Evolutionary conservation across 768 basidiomycete species (phyloP).

Genomic region (Baorangia bicolor): DNA sequence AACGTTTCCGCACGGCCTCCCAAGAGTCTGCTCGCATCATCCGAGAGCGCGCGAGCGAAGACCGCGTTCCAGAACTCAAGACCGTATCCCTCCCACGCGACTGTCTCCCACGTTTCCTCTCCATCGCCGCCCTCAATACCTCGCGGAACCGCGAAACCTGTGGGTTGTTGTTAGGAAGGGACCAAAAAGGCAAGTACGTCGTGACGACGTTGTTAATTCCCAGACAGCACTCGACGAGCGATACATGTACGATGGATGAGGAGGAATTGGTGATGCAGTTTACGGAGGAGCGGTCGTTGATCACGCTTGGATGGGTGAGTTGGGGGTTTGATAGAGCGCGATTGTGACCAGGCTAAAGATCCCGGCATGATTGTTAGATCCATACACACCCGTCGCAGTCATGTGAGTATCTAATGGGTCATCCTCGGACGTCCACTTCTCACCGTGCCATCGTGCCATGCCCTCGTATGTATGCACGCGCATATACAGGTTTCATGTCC

Average conservation of each 20-base stretch:
- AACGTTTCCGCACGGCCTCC: constrained; percentile 34
- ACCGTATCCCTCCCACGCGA: constrained; percentile 68
- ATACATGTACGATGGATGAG: constrained; percentile 92
- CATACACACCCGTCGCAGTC: constrained; percentile 91
- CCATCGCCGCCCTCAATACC: constrained; percentile 79
- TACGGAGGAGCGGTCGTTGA: constrained; percentile 75
- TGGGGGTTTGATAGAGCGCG: neutral
- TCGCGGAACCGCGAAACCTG: constrained; percentile 81
- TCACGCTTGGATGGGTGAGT: constrained; percentile 90
- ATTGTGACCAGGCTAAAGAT: neutral
- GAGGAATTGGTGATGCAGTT: constrained; percentile 86
- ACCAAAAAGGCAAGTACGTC: constrained; percentile 54
- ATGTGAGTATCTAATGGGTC: constrained; percentile 45
- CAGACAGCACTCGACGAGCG: constrained; percentile 83
- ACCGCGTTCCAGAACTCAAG: constrained; percentile 49
- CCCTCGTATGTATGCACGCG: neutral
- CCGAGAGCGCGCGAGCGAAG: constrained; percentile 31
- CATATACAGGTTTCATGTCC: constrained; percentile 82
- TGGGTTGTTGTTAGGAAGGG: constrained; percentile 77
- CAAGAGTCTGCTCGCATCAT: constrained; percentile 36
- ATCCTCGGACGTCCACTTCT: neutral
- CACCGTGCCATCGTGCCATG: neutral
- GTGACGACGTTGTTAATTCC: constrained; percentile 87
- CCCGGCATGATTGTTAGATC: constrained; percentile 49
- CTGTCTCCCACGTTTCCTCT: constrained; percentile 72